These are phyloP conservation scores for Boletales sp. DNA, from an alignment of 768 basidiomycete species.

Conservation along the genomic window DNA sequence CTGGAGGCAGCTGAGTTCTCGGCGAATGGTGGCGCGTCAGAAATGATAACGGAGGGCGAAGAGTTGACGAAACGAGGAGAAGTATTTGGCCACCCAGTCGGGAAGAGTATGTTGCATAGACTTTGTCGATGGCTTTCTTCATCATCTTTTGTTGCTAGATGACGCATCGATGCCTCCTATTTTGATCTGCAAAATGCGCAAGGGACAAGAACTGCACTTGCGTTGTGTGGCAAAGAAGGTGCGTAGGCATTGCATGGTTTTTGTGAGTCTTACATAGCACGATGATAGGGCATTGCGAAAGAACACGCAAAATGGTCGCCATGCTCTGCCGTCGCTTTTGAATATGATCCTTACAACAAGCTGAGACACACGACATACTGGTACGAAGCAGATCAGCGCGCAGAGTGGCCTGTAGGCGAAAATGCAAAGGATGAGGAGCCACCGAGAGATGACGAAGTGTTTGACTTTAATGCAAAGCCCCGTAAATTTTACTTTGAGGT, in stretches of 20 bases:
- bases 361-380: constrained; percentile 94
- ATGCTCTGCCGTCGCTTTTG: constrained; percentile 90
- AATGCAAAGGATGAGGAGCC: constrained; percentile 85
- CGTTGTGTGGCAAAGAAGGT: constrained; percentile 93
- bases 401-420: constrained; percentile 88
- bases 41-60: constrained; percentile 46
- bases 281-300: constrained; percentile 87
- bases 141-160: constrained; percentile 36
- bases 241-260: constrained; percentile 10
- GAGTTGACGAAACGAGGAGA: constrained; percentile 71
- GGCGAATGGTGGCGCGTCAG: constrained; percentile 37
- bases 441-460: constrained; percentile 74
- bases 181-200: constrained; percentile 86
- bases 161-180: constrained; percentile 65
- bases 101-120: constrained; percentile 57
- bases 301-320: constrained; percentile 99
- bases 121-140: constrained; percentile 2
- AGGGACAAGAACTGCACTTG: constrained; percentile 86
- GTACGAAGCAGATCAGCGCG: constrained; percentile 78
- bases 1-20: constrained; percentile 56
- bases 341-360: constrained; percentile 98
- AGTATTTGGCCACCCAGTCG: constrained; percentile 78
- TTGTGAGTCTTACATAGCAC: not conserved
- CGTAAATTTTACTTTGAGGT: constrained; percentile 92
- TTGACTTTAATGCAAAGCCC: constrained; percentile 87